Evolutionary conservation across 2,329 filamentous ascomycete species (phyloP).

Genomic region (Fusarium hainanense): DNA sequence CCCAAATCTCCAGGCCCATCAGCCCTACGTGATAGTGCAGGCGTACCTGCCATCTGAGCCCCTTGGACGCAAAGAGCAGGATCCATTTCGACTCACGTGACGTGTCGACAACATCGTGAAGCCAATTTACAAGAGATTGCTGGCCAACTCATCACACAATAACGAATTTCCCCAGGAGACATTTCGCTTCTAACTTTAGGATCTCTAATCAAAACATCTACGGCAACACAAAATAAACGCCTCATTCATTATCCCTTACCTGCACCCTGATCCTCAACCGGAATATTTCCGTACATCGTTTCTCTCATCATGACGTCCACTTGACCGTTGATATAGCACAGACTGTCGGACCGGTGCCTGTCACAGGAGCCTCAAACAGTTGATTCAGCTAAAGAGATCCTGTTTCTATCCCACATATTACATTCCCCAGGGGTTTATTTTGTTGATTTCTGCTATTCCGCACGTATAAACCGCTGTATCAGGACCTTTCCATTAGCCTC

Average conservation of each 20-base stretch:
- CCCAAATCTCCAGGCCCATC: neutral
- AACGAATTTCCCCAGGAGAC: neutral
- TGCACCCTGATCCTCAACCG: neutral
- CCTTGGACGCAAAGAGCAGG: neutral
- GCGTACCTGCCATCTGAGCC: neutral
- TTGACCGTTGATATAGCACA: neutral
- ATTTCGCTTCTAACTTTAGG: neutral
- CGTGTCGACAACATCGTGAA: conserved; percentile 1
- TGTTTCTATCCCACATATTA: neutral
- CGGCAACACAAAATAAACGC: neutral
- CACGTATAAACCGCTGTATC: no score
- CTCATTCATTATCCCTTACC: neutral
- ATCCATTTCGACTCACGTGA: conserved; percentile 20
- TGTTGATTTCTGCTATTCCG: no score
- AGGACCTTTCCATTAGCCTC: no score
- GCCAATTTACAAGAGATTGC: neutral
- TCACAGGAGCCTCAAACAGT: neutral
- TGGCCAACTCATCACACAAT: no score
- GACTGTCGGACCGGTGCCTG: neutral
- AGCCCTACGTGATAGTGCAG: neutral
- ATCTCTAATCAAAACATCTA: neutral
- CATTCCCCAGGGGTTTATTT: no score
- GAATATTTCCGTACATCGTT: neutral
- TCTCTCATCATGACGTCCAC: neutral
- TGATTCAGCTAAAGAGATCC: neutral